Evolutionary conservation across 208 protist species (phyloP).

Genomic region (Acanthamoeba castellanii): DNA sequence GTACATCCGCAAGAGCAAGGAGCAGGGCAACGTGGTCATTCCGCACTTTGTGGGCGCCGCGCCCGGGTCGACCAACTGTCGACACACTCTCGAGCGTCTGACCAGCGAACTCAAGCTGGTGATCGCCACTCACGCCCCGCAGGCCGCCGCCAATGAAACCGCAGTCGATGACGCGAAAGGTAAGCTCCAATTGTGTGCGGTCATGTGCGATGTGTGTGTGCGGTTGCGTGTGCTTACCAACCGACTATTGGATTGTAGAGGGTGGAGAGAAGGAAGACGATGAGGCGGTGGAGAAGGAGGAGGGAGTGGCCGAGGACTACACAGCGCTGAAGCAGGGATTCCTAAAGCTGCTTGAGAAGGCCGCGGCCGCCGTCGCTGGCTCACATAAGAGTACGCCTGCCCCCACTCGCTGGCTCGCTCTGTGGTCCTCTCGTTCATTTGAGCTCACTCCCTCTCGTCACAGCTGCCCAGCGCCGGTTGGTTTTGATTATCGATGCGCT

Average conservation of each 20-base stretch:
- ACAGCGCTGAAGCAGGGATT: constrained; percentile 71
- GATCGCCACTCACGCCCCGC: constrained; percentile 6
- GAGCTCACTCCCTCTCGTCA: neutral
- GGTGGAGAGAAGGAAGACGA: constrained; percentile 31
- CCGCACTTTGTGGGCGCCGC: constrained; percentile 78
- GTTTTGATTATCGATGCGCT: constrained; percentile 79
- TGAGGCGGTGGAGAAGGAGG: constrained; percentile 18
- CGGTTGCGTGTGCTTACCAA: neutral
- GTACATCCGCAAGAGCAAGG: neutral
- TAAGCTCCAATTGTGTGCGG: neutral
- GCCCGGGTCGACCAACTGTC: constrained; percentile 74
- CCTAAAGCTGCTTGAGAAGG: constrained; percentile 42
- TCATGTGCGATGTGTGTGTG: neutral
- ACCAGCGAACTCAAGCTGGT: constrained; percentile 48
- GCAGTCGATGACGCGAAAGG: neutral
- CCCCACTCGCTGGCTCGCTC: neutral
- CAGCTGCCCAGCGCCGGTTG: neutral
- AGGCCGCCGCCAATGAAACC: neutral
- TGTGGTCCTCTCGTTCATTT: neutral
- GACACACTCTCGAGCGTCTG: constrained; percentile 73
- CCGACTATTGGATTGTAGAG: neutral
- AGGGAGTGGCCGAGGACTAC: constrained; percentile 69
- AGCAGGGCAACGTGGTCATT: constrained; percentile 53
- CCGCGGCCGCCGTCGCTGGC: constrained; percentile 12
- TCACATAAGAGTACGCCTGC: neutral